phyloP scores from a whole-genome alignment of 2,329 filamentous ascomycete species.

The Aspergillus fumigatus region DNA sequence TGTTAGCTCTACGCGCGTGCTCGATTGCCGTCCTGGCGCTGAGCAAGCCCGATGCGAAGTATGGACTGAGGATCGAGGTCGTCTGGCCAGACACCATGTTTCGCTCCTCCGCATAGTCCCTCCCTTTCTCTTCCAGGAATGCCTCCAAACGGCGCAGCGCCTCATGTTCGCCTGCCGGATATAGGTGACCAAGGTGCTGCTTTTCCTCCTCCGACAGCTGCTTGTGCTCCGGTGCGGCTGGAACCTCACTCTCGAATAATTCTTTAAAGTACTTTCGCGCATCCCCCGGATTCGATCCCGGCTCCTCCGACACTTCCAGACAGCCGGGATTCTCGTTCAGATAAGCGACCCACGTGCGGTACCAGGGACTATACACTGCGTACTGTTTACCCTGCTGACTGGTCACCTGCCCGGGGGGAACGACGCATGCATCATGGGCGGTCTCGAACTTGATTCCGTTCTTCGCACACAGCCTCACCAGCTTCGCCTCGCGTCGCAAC shows the following conservation, averaged over 20 bases:
- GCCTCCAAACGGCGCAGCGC: constrained; percentile 59
- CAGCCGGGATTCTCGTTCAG: constrained; percentile 66
- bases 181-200: constrained; percentile 55
- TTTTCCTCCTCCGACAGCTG: constrained; percentile 55
- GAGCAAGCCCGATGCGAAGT: constrained; percentile 65
- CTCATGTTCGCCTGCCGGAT: constrained; percentile 73
- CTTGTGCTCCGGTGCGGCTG: constrained; percentile 61
- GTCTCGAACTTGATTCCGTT: constrained; percentile 65
- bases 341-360: constrained; percentile 67
- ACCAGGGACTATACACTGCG: constrained; percentile 82
- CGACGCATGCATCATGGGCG: constrained; percentile 76
- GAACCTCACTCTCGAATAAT: constrained; percentile 60
- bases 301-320: constrained; percentile 58
- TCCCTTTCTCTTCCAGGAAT: constrained; percentile 63
- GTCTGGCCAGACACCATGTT: constrained; percentile 60
- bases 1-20: constrained; percentile 59
- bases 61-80: constrained; percentile 68
- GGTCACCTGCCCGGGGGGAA: constrained; percentile 64
- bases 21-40: constrained; percentile 63
- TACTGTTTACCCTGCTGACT: constrained; percentile 73
- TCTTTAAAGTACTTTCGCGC: constrained; percentile 47
- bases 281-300: constrained; percentile 50
- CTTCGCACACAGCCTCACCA: constrained; percentile 59
- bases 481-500: constrained; percentile 66
- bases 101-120: constrained; percentile 58